Evolutionary conservation across 257 asterid genomes (phyloP), one percentile per base, ranked within the genome.

Genomic region (Lantana camara): DNA sequence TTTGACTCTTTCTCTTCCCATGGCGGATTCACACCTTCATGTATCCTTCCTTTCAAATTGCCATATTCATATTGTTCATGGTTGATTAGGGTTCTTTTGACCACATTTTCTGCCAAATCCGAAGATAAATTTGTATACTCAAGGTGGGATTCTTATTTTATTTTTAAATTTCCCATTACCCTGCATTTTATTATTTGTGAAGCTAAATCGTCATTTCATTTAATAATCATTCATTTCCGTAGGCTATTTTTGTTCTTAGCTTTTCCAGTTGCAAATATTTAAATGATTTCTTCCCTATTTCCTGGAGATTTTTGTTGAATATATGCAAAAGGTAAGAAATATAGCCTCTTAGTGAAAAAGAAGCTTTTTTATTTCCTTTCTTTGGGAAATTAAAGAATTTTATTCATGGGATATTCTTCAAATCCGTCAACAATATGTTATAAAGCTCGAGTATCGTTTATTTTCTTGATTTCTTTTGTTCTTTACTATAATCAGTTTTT

Each of bases 1-100:
- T 48, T 76, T 45, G 71, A 54, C 75, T 60, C 79, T 71, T 73
- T 78, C 74, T 51, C 73, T 60, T 63, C 68, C 70, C 73, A 71
- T 71, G 84, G 76, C 72, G 69, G 76, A 75, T 78, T 67, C 76
- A 66, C 54, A 62, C 73, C 35, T 74, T 63, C 73, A 24, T 40
- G 53, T 37, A 23, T 66, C 63, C 64, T 50, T 73, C 72, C 62
- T 57, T 27, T 62, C 63, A 67, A 41, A 46, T 63, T 54, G 32
- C 42, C 46, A 3, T 67, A 30, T 54, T 65, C 3, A 22, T 52
- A 24, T 14, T 38, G 14, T 42, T 24, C 57, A 27, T 32, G 57
- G 14, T 45, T 64, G 21, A 40, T 50, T 42, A 22, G 14, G 40
- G 37, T 20, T 42, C 13, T 27, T 55, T 47, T 70, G 30, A 47